Evolutionary conservation across 1,284 basidiomycete genomes (phyloP), one percentile per base, ranked within the genome.

Genomic region (Earliella scabrosa): DNA sequence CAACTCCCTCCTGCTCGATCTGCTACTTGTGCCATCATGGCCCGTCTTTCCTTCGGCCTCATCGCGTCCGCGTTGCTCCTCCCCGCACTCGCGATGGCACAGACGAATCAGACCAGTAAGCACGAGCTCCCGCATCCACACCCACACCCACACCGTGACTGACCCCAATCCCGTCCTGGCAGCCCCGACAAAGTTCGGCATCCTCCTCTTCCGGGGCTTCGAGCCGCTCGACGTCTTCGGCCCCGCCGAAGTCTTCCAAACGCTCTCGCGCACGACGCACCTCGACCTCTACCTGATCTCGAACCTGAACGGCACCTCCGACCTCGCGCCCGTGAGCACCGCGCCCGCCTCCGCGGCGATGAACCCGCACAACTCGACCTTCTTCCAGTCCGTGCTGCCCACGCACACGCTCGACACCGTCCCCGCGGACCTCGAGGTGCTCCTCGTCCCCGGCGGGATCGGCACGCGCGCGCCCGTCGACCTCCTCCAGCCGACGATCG

Each of bases 171-270:
- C 36, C 36, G 8, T 16, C 13, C 36, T n/a, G 8, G 6, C 48
- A 47, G 45, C 45, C 32, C 34, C 45, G 31, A 23, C 31, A 2
- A 38, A 49, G 16, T 27, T 49, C 26, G 36, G 47, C 5, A 49
- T 49, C 24, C 13, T 49, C 36, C 47, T 49, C 47, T 49, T 49
- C 36, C 36, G n/a, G 2, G 21, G 13, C 24, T 49, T 49, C 26
- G 36, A 40, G 47, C 47, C 47, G 7, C 34, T 49, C 14, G 47
- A 31, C 36, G 47, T 49, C 47, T 49, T 49, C 47, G 47, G 47
- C 10, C 38, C 38, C 36, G 27, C 36, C 36, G 38, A 49, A 10
- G 47, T 31, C 16, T 8, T 49, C 35, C 47, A 49, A 21, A 40
- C 27, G 11, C 47, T 39, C 35, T 29, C 38, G 14, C 36, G 36